Evolutionary conservation across 768 basidiomycete species (phyloP).

Genomic region (Coprinellus aureogranulatus): DNA sequence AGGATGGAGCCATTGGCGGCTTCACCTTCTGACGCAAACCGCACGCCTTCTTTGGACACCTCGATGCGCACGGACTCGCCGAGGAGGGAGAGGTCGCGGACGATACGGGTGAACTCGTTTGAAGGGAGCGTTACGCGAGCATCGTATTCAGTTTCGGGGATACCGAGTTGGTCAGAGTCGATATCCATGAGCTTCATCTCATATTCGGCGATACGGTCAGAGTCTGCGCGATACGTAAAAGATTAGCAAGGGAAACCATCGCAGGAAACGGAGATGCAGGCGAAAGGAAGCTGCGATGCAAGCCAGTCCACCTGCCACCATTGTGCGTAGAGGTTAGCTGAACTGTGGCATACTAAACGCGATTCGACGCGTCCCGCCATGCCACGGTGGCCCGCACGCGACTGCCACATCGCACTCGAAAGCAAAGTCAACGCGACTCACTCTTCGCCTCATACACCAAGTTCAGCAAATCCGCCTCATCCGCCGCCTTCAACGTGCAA

Average conservation of each 20-base stretch:
- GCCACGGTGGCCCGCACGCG: background rate
- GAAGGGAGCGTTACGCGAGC: conserved; percentile 89
- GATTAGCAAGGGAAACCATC: too few relatives aligned
- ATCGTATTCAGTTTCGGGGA: conserved; percentile 97
- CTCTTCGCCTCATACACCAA: conserved; percentile 89
- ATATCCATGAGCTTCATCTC: conserved; percentile 99
- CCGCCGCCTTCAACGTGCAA: conserved; percentile 85
- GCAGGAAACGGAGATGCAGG: too few relatives aligned
- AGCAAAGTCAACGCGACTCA: conserved; percentile 34
- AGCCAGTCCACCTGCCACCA: too few relatives aligned
- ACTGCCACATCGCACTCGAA: background rate
- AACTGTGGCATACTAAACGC: too few relatives aligned
- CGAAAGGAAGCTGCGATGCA: too few relatives aligned
- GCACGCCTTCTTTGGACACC: conserved; percentile 91
- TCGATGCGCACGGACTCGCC: conserved; percentile 96
- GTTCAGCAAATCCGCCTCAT: conserved; percentile 85
- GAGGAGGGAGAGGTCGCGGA: conserved; percentile 83
- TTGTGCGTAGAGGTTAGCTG: too few relatives aligned
- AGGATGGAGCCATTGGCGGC: conserved; percentile 87
- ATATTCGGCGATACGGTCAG: conserved; percentile 94
- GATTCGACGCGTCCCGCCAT: background rate
- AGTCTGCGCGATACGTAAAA: too few relatives aligned
- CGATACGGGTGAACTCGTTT: conserved; percentile 86
- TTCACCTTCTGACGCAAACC: conserved; percentile 92
- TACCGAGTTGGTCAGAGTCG: conserved; percentile 89